Evolutionary conservation across 2,329 filamentous ascomycete genomes (phyloP), one percentile per base, ranked within the genome.

Genomic region (Pseudocercospora ulei): DNA sequence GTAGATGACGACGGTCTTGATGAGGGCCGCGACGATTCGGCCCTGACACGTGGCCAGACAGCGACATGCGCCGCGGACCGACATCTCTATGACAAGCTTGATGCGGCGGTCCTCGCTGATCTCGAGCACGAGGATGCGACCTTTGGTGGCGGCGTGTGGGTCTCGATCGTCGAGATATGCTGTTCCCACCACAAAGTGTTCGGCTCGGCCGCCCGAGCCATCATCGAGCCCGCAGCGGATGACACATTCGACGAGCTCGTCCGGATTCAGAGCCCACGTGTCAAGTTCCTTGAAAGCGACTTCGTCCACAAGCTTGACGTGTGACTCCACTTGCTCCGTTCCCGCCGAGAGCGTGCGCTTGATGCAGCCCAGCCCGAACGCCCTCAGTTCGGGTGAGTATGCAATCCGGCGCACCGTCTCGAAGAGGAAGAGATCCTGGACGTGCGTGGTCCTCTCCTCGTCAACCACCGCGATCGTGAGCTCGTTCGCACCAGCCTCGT

Each of bases 141-240:
- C 90, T 23, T 75, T 70, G n/a, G 70, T 68, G n/a, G 30, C 18
- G 8, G 70, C 65, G 7, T 62, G 65, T 11, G 69, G 62, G 2
- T 64, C 63, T 6, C 72, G 67, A 20, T 49, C 74, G 29, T 83
- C 77, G 5, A 88, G 58, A 53, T 81, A 87, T 39, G 82, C 82
- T 0, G 90, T 96, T 4, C 90, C 90, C 4, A 96, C 75, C n/a
- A 96, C 67, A 55, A 96, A 96, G 26, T 86, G 71, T 58, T 96
- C 87, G 0, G 71, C 72, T 3, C 62, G 57, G 8, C 68, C 66
- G 9, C 69, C 70, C 12, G 72, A 68, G 2, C 69, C 69, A 22
- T 72, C 78, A 2, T 72, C 69, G 7, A 95, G 69, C 50, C 84
- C 75, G 4, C 83, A 79, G 20, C 83, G 75, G 41, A 92, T 78